Evolutionary conservation across 192 early-diverging fungal genomes (phyloP).

Genomic region (Allomyces arbusculus): DNA sequence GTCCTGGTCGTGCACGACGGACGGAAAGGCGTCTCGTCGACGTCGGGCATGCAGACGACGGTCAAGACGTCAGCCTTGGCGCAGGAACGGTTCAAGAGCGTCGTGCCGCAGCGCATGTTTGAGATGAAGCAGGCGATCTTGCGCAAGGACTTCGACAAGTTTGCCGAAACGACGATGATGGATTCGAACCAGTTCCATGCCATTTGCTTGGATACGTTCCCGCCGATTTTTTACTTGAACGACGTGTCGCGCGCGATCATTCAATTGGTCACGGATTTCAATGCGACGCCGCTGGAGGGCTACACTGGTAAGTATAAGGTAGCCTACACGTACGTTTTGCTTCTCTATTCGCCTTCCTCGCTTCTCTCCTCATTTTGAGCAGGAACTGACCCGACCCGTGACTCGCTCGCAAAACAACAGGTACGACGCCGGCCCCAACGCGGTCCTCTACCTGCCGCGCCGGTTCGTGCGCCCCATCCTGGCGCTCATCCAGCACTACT

Average conservation of each 20-base stretch:
- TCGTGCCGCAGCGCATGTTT: conserved; percentile 81
- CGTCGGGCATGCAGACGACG: conserved; percentile 92
- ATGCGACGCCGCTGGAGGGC: conserved; percentile 14
- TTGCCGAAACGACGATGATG: conserved; percentile 88
- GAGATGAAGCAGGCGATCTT: conserved; percentile 73
- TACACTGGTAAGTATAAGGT: conserved; percentile 38
- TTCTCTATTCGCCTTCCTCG: too few species aligned
- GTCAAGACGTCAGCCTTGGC: conserved; percentile 78
- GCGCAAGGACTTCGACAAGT: conserved; percentile 61
- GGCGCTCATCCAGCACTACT: conserved; percentile 60
- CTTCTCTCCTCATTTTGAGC: too few species aligned
- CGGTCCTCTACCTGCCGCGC: conserved; percentile 74
- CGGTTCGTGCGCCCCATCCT: conserved; percentile 71
- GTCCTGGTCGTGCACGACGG: conserved; percentile 84
- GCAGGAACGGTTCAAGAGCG: conserved; percentile 53
- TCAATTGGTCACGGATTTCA: conserved; percentile 66
- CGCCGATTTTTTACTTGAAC: conserved; percentile 95
- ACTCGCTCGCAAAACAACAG: too few species aligned
- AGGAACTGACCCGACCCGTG: too few species aligned
- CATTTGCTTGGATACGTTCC: conserved; percentile 93
- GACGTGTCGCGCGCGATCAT: conserved; percentile 82
- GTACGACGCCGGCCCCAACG: conserved; percentile 89
- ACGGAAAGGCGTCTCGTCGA: conserved; percentile 77
- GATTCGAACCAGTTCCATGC: conserved; percentile 99
- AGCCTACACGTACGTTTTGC: conserved; percentile 66